A percentile compares a stretch with the other conserved stretches of the same genome.
These are phyloP conservation scores for Kazachstania taianensis DNA, from an alignment of 805 yeast species.

Conservation along the genomic window DNA sequence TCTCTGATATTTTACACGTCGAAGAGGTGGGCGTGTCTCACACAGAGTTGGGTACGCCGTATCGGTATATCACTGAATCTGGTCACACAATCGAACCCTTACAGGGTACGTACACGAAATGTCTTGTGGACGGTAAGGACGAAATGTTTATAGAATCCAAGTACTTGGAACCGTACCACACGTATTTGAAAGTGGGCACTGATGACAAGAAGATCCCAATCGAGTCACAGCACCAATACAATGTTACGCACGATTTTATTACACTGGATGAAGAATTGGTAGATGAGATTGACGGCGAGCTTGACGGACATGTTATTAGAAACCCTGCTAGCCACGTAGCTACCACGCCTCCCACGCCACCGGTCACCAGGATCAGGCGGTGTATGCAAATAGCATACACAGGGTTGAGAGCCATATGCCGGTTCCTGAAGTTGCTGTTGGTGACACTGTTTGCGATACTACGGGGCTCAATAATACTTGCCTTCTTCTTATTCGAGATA, in stretches of 20 bases:
- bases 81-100: constrained; percentile 11
- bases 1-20: neutral
- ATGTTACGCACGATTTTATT: constrained; percentile 9
- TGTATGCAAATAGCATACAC: neutral
- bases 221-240: constrained; percentile 10
- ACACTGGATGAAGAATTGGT: constrained; percentile 13
- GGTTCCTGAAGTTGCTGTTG: constrained; percentile 7
- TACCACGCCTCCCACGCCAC: too few relatives aligned
- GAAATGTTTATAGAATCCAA: constrained; percentile 15
- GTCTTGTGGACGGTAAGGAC: constrained; percentile 17
- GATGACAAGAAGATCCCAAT: too few relatives aligned
- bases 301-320: too few relatives aligned
- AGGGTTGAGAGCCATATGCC: neutral
- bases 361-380: too few relatives aligned
- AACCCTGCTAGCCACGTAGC: too few relatives aligned
- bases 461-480: constrained; percentile 15
- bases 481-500: constrained; percentile 15
- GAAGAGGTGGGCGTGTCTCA: too few relatives aligned
- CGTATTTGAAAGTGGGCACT: neutral
- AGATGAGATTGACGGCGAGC: constrained; percentile 8
- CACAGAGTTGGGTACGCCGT: too few relatives aligned
- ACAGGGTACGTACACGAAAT: constrained; percentile 16
- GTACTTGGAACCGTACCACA: constrained; percentile 11
- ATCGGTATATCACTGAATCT: constrained; percentile 10
- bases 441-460: constrained; percentile 17